Conservation (phyloP, 1,139 yeast species). For the Zygoascus hellenicus region DNA sequence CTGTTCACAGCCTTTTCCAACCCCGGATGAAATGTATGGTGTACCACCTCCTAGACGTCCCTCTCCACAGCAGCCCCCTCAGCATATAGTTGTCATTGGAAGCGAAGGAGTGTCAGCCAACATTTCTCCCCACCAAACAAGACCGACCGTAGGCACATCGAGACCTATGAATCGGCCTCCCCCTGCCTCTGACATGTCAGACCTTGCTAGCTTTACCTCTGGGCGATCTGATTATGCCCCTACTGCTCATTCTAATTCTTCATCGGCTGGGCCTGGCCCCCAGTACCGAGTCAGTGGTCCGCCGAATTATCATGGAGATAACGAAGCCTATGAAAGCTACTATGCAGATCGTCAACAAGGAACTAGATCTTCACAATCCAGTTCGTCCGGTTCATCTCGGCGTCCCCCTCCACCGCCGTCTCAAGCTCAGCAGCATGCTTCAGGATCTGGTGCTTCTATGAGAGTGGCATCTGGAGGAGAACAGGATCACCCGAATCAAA, state of each 20-base stretch:
- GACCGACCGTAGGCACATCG: not conserved
- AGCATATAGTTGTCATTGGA: not conserved
- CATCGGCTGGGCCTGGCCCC: not conserved
- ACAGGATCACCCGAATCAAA: not conserved
- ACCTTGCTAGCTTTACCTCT: too few species aligned
- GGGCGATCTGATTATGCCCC: not conserved
- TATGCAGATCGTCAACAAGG: slow-evolving; percentile 2
- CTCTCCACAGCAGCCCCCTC: not conserved
- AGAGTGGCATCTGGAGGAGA: not conserved
- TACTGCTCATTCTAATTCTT: not conserved
- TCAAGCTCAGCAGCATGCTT: not conserved
- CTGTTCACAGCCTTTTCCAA: slow-evolving; percentile 21
- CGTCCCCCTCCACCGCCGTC: slow-evolving; percentile 1
- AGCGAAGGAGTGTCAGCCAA: slow-evolving; percentile 8
- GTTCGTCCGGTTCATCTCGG: slow-evolving; percentile 1
- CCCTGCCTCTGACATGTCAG: not conserved
- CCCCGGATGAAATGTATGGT: slow-evolving; percentile 27
- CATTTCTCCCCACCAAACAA: slow-evolving; percentile 13
- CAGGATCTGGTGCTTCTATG: not conserved
- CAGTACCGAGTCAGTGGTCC: slow-evolving; percentile 9
- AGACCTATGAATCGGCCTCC: not conserved
- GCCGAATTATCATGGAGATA: slow-evolving; percentile 5
- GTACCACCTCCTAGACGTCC: slow-evolving; percentile 12
- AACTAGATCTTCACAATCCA: not conserved
- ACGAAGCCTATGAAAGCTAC: slow-evolving; percentile 8